Conservation (phyloP, 2,329 filamentous ascomycete species). For the Fusarium pseudoanthophilum region DNA sequence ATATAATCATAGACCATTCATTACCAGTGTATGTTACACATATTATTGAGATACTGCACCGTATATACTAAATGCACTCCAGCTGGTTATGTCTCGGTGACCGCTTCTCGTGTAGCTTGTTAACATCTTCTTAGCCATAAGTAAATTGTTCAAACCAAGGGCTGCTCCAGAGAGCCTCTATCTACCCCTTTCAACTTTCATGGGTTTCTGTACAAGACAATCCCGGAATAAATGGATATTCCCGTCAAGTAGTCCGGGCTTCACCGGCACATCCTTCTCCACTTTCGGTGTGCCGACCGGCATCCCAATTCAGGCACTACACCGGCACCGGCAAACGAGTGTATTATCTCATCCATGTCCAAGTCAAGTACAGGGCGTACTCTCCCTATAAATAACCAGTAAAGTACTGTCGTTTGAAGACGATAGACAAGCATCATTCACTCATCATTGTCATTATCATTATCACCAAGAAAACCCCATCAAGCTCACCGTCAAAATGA, state of each 20-base stretch:
- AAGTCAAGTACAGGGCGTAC: conserved; percentile 29
- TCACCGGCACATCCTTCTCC: conserved; percentile 6
- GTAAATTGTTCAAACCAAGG: neutral
- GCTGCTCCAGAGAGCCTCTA: neutral
- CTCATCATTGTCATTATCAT: neutral
- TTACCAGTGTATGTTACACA: too few species aligned
- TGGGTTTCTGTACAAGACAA: neutral
- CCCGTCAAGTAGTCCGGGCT: neutral
- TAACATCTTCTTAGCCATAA: neutral
- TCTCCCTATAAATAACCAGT: conserved; percentile 4
- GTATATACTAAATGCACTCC: neutral
- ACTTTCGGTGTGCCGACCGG: conserved; percentile 27
- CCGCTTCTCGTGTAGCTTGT: neutral
- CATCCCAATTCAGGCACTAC: conserved; percentile 12
- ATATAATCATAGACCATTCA: neutral
- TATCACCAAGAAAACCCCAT: neutral
- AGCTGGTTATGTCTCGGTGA: neutral
- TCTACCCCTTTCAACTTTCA: neutral
- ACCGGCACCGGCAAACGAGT: conserved; percentile 19
- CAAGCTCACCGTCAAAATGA: conserved; percentile 19
- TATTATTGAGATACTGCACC: neutral
- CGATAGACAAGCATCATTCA: neutral
- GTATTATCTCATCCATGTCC: conserved; percentile 4
- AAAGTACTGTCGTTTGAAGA: neutral
- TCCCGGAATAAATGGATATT: neutral